A percentile compares a stretch with the other conserved stretches of the same genome.
Evolutionary conservation across 192 early-diverging fungal genomes (phyloP).

Genomic region (Coemansia sp.): DNA sequence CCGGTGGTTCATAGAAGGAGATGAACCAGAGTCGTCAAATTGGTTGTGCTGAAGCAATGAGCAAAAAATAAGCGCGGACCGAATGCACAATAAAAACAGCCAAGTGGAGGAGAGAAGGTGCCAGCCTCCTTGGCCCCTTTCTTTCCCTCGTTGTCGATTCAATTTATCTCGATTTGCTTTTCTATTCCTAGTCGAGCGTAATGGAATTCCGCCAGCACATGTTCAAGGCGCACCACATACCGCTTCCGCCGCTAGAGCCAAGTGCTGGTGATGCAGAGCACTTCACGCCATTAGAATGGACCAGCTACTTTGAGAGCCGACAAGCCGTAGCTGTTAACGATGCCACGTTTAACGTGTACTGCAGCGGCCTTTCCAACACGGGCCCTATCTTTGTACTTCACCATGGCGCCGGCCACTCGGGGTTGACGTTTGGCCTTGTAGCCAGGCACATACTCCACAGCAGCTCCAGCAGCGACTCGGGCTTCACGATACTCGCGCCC

Average conservation of each 20-base stretch:
- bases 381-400: constrained; percentile 77
- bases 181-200: neutral
- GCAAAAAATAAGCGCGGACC: neutral
- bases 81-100: too few relatives aligned
- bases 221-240: constrained; percentile 46
- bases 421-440: constrained; percentile 68
- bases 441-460: constrained; percentile 57
- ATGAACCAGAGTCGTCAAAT: neutral
- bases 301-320: constrained; percentile 61
- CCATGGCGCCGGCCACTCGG: constrained; percentile 80
- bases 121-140: too few relatives aligned
- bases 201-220: constrained; percentile 53
- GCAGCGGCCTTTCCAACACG: constrained; percentile 21
- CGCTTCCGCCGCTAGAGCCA: constrained; percentile 28
- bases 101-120: too few relatives aligned
- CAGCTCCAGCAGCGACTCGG: constrained; percentile 8
- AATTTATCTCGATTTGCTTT: too few relatives aligned
- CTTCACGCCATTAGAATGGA: constrained; percentile 57
- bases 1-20: neutral
- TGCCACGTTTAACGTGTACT: constrained; percentile 54
- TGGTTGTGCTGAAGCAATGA: neutral
- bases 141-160: neutral
- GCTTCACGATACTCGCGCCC: constrained; percentile 59
- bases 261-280: neutral
- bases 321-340: constrained; percentile 32